Percentiles rank a stretch among this genome's conserved stretches.
Evolutionary conservation across 306 rosid species (phyloP).

Genomic region (Cucurbita ficifolia): DNA sequence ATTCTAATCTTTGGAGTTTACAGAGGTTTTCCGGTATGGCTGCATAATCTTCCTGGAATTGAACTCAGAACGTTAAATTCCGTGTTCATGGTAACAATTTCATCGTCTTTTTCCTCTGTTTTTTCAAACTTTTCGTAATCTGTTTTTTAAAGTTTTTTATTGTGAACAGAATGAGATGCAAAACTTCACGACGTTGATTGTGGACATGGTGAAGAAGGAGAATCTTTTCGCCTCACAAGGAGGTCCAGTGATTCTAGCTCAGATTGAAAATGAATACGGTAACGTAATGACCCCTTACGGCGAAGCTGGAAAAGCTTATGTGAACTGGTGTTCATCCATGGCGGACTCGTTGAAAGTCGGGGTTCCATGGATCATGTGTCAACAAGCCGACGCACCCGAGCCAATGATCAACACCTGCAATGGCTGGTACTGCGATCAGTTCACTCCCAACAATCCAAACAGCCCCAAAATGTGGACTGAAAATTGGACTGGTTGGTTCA

Average conservation of each 20-base stretch:
- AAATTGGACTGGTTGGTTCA: conserved; percentile 55
- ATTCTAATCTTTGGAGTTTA: neutral
- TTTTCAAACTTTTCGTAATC: neutral
- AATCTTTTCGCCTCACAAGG: conserved; percentile 48
- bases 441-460: conserved; percentile 27
- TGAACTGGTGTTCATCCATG: conserved; percentile 39
- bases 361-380: conserved; percentile 63
- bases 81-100: conserved; percentile 25
- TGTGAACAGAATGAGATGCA: conserved; percentile 33
- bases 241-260: conserved; percentile 35
- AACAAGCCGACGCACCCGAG: conserved; percentile 30
- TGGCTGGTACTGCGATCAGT: conserved; percentile 43
- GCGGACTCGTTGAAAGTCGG: conserved; percentile 30
- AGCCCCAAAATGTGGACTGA: conserved; percentile 60
- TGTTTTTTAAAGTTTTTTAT: neutral
- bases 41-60: conserved; percentile 36
- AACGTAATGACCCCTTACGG: conserved; percentile 33
- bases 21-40: conserved; percentile 49
- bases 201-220: conserved; percentile 34
- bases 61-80: conserved; percentile 28
- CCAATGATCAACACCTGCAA: conserved; percentile 53
- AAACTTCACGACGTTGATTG: conserved; percentile 32
- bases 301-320: conserved; percentile 34
- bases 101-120: neutral
- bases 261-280: conserved; percentile 50